phyloP scores from a whole-genome alignment of 2,329 filamentous ascomycete species.

The Fusarium tupiense region DNA sequence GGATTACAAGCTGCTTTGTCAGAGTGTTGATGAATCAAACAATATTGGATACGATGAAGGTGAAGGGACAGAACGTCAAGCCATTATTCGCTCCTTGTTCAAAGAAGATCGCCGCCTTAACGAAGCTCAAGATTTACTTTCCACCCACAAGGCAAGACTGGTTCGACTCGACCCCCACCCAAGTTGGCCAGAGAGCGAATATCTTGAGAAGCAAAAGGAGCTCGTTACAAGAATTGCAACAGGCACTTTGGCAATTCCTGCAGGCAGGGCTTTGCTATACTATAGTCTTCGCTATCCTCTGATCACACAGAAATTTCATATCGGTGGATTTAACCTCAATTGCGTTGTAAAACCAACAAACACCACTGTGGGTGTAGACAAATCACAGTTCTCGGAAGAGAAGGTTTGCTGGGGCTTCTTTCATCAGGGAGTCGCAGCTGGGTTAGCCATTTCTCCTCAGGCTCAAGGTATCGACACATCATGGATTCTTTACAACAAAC shows the following conservation, averaged over 20 bases:
- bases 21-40: constrained; percentile 68
- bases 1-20: constrained; percentile 83
- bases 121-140: constrained; percentile 86
- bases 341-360: constrained; percentile 93
- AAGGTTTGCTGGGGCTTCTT: constrained; percentile 99
- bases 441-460: constrained; percentile 86
- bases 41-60: constrained; percentile 76
- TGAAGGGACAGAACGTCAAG: constrained; percentile 83
- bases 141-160: constrained; percentile 81
- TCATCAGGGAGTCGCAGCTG: constrained; percentile 93
- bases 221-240: constrained; percentile 87
- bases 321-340: constrained; percentile 90
- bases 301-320: constrained; percentile 89
- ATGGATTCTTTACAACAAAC: constrained; percentile 99
- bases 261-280: constrained; percentile 86
- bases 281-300: constrained; percentile 89
- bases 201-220: constrained; percentile 92
- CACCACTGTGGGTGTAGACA: constrained; percentile 92
- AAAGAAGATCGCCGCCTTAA: constrained; percentile 88
- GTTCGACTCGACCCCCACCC: constrained; percentile 80
- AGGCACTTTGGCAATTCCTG: constrained; percentile 87
- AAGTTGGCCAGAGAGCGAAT: constrained; percentile 84
- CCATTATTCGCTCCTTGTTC: constrained; percentile 87
- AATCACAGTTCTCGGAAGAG: constrained; percentile 87
- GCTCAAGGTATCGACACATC: constrained; percentile 97